Base-by-base conservation (phyloP, 1,284 basidiomycete species). In the Cutaneotrichosporon sp. region DNA sequence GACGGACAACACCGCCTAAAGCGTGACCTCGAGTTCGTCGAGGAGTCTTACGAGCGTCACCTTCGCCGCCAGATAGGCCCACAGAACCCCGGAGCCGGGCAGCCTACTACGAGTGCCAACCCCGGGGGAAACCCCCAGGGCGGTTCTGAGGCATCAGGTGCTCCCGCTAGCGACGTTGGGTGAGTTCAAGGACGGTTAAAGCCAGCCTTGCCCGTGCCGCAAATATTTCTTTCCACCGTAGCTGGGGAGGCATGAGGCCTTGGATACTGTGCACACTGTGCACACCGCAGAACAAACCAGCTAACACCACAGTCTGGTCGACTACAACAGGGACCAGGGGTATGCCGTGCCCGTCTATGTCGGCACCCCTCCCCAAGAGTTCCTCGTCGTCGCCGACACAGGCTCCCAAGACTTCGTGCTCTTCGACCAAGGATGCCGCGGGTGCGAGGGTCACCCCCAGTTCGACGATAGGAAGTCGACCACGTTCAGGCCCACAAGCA, bases 401-500 rank as follows among this genome's bases (percentile, higher is more conserved):
- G 82, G 82, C 64, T 89, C 89, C 72, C 88, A 86, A 6, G 91
- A 96, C 76, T 87, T 90, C 76, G 91, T 93, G 69, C 76, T 92
- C 52, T 90, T 91, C 66, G 90, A 92, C 68, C 88, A 92, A 49
- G 8, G 14, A 2, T 52, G 50, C 22, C 8, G 2, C 11, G 37
- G 20, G 5, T 66, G 63, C 32, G 33, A 22, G 1, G 46, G 51
- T 19, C 49, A 61, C 17, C 57, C 60, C 3, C 38, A 42, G 29
- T 67, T 57, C 37, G 57, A 62, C n/a, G 45, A 55, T 16, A 19
- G 46, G 5, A 22, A 37, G n/a, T 63, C 61, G 5, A 34, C 33
- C 20, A 60, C 57, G 1, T 63, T 59, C 45, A 47, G 51, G 32
- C 59, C 61, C 32, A 39, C 39, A 1, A 51, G 49, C 12, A 55